Base-by-base conservation (phyloP, 1,284 basidiomycete genomes). In the Cystodermella granulosa region DNA sequence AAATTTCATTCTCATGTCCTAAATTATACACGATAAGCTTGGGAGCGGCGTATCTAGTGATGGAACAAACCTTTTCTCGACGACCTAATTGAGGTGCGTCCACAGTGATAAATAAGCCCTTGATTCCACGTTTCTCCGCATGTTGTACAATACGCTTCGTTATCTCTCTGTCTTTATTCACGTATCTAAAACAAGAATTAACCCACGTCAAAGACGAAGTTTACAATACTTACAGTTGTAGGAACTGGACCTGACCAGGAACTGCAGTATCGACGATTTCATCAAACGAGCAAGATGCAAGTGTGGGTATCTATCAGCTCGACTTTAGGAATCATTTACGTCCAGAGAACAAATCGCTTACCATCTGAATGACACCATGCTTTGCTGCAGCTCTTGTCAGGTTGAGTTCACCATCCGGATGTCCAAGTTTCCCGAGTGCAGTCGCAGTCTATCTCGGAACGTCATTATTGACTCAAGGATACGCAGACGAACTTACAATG, bases 1-100 rank as follows among this genome's bases (percentile, higher is more conserved):
- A 54, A 96, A 96, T 62, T 93, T 95, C 77, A 88, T 88, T 34
- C 94, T 77, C 94, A 97, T 97, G 61, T 97, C 93, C 82, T 87
- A 20, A 41, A 21, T 37, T 22, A 13, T 31, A n/a, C 4, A 3
- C 21, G 15, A 16, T 11, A 26, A 34, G 14, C 13, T 28, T n/a
- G 24, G 28, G 15, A 34, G 7, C 18, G 8, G 36, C 11, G 28
- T 11, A n/a, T 11, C 24, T 17, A 43, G 15, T 34, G 6, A 11
- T 31, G 7, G 44, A 40, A 28, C 45, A 53, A 42, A 77, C 82
- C 73, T 91, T 90, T 65, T 93, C 91, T 47, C 91, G 79, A 20
- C 91, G 79, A 42, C 91, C 92, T 16, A 96, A 80, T 58, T 94
- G 91, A 4, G 92, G 92, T 3, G 92, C 91, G 62, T 96, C 91